These are phyloP conservation scores for Fusarium irregulare DNA, from an alignment of 2,329 filamentous ascomycete genomes.

Conservation along the genomic window DNA sequence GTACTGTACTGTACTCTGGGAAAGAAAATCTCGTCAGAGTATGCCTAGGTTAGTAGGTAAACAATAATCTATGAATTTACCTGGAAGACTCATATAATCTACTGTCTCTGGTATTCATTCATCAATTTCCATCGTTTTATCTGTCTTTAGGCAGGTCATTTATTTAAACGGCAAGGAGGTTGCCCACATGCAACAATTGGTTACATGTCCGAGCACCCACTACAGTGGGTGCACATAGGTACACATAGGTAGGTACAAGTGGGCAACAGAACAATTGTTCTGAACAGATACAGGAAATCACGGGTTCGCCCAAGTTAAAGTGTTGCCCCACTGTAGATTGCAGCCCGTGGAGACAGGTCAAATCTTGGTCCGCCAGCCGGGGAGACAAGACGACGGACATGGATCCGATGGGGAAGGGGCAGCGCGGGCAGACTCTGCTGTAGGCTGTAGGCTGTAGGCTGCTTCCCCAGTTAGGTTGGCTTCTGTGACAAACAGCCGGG, in stretches of 20 bases:
- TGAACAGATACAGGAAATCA: not conserved
- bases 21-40: not conserved
- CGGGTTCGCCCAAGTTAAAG: conserved; percentile 6
- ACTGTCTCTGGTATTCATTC: not conserved
- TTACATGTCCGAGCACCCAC: not conserved
- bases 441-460: not conserved
- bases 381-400: not conserved
- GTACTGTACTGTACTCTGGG: not conserved
- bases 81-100: not conserved
- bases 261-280: not conserved
- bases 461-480: not conserved
- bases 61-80: not conserved
- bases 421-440: not conserved
- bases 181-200: not conserved
- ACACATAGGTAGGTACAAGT: not conserved
- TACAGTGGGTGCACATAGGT: not conserved
- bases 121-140: not conserved
- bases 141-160: not conserved
- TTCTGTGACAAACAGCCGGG: not conserved
- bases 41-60: not conserved
- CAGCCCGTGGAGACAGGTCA: not conserved
- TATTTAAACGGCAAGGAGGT: not conserved
- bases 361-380: not conserved
- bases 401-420: not conserved
- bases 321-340: conserved; percentile 8